Evolutionary conservation across 2,329 filamentous ascomycete genomes (phyloP).

Genomic region (Blumeriella jaapii): DNA sequence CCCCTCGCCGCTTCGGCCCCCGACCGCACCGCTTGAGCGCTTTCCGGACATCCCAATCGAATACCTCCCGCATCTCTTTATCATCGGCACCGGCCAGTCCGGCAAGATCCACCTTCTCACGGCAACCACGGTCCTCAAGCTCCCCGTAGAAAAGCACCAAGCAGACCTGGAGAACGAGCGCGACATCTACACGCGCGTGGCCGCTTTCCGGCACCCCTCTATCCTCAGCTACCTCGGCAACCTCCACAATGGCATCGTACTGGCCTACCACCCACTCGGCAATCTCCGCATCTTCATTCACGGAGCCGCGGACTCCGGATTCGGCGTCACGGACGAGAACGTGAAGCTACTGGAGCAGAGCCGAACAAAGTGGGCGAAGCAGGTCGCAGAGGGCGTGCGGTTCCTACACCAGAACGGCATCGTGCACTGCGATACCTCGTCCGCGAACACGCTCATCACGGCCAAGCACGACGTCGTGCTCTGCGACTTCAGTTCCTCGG

Average conservation of each 20-base stretch:
- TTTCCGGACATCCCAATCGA: not conserved
- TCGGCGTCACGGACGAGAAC: constrained; percentile 1
- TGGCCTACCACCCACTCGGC: constrained; percentile 3
- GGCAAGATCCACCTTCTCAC: constrained; percentile 4
- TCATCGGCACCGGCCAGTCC: constrained; percentile 2
- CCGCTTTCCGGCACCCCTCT: constrained; percentile 1
- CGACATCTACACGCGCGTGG: constrained; percentile 2
- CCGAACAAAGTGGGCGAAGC: constrained; percentile 3
- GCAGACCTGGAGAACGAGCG: constrained; percentile 3
- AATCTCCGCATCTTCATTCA: constrained; percentile 2
- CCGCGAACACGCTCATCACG: constrained; percentile 7
- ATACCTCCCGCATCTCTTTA: not conserved
- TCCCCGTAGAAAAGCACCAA: constrained; percentile 1
- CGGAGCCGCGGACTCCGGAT: constrained; percentile 1
- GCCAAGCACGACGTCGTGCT: constrained; percentile 4
- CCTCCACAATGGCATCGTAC: constrained; percentile 3
- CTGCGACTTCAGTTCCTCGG: constrained; percentile 5
- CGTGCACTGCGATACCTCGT: constrained; percentile 4
- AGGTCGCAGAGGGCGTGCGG: constrained; percentile 2
- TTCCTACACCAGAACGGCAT: constrained; percentile 6
- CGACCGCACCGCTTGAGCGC: constrained; percentile 1
- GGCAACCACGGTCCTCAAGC: not conserved
- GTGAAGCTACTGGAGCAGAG: not conserved
- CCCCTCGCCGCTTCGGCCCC: constrained; percentile 1
- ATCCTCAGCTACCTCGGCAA: constrained; percentile 2